Evolutionary conservation across 2,329 filamentous ascomycete species (phyloP), one percentile per base, ranked within the genome.

Genomic region (Laburnicola sp.): DNA sequence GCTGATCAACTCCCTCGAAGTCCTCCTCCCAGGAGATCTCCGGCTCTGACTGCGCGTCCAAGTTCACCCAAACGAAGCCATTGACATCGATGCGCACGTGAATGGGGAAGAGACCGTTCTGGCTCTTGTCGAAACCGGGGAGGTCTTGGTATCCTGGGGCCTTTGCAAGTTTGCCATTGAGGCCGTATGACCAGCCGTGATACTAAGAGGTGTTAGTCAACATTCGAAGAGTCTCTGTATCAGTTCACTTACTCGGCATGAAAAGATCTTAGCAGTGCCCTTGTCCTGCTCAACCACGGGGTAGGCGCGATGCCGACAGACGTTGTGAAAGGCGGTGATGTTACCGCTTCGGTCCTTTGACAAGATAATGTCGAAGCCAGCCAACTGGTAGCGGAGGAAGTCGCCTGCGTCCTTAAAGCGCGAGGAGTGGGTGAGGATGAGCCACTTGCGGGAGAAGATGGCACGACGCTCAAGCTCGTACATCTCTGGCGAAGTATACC

Each of bases 401-500:
- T 62, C 55, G 9, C 58, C 58, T 34, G 55, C 30, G 1, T 54
- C 43, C 8, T 38, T 40, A 10, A 62, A 46, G 6, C 71, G 65
- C 4, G 53, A 53, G 34, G 58, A 56, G 38, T 72, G 70, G 4
- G 69, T 68, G 28, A 72, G 57, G 38, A 73, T 58, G 16, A 70
- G 59, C 70, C 71, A 72, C 28, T 61, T 64, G 25, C 66, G 64
- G 0, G 69, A 74, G 56, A 78, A 78, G 39, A 78, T 74, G 10
- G 76, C 73, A 3, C 76, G 70, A 7, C 76, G 64, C 50, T 78
- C 76, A 6, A 78, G 68, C 23, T 74, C 65, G 50, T 74, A 79
- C 10, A 74, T 62, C 8, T 72, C 68, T 2, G 59, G 63, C 7
- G 70, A 70, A 9, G 62, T 72, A 26, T 59, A 69, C 68, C 68